Percentiles rank a stretch among this genome's conserved stretches.
Evolutionary conservation across 768 basidiomycete genomes (phyloP).

Genomic region (Hemileccinum rubropunctum): DNA sequence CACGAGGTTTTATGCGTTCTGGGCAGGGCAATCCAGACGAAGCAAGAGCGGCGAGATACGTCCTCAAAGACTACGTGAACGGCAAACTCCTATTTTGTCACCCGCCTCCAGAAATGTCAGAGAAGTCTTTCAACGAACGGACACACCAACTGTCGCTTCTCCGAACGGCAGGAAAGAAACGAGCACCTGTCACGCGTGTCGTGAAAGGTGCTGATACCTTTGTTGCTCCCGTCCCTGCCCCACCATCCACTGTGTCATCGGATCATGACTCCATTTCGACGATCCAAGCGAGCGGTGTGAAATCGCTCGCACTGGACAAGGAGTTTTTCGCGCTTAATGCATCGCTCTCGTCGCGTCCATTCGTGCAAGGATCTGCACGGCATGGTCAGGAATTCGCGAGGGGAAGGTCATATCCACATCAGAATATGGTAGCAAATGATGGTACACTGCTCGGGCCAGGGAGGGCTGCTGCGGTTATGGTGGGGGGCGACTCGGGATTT

Average conservation of each 20-base stretch:
- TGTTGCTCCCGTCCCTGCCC: slow-evolving; percentile 35
- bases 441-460: slow-evolving; percentile 57
- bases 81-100: slow-evolving; percentile 91
- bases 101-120: slow-evolving; percentile 70
- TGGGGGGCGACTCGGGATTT: slow-evolving; percentile 29
- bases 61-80: slow-evolving; percentile 97
- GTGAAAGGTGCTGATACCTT: slow-evolving; percentile 83
- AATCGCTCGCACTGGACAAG: slow-evolving; percentile 70
- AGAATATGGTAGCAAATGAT: slow-evolving; percentile 74
- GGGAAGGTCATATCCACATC: slow-evolving; percentile 74
- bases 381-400: slow-evolving; percentile 64
- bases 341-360: slow-evolving; percentile 54
- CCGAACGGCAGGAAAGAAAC: slow-evolving; percentile 74
- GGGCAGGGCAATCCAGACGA: slow-evolving; percentile 98
- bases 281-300: slow-evolving; percentile 38
- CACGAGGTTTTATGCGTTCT: slow-evolving; percentile 85
- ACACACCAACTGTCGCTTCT: slow-evolving; percentile 60
- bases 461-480: slow-evolving; percentile 41
- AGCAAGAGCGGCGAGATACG: slow-evolving; percentile 85
- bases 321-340: slow-evolving; percentile 73
- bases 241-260: neutral
- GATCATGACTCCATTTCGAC: slow-evolving; percentile 25
- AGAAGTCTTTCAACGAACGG: slow-evolving; percentile 70
- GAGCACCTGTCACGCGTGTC: slow-evolving; percentile 84
- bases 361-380: slow-evolving; percentile 57